phyloP scores from a whole-genome alignment of 2,329 filamentous ascomycete genomes.

The Aspergillus piperis region DNA sequence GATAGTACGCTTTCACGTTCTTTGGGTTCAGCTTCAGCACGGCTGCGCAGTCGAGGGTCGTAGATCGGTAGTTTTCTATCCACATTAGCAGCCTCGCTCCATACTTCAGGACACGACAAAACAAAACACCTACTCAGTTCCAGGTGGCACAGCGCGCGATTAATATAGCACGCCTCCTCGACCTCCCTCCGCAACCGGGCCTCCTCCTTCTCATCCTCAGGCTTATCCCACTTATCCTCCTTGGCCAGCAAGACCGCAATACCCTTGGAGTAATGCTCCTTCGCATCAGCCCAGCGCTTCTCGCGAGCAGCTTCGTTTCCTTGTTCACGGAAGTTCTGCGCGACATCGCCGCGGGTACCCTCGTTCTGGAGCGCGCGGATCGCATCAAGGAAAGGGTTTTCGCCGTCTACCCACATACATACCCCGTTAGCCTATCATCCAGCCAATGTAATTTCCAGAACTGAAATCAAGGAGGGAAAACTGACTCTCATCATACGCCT shows the following conservation, averaged over 20 bases:
- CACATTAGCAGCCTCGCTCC: neutral
- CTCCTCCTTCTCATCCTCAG: conserved; percentile 58
- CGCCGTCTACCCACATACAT: conserved; percentile 51
- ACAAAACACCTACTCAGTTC: conserved; percentile 62
- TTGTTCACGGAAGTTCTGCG: conserved; percentile 80
- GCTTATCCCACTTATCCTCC: conserved; percentile 55
- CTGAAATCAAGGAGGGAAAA: conserved; percentile 5
- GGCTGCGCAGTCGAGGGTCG: conserved; percentile 79
- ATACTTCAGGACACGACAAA: neutral
- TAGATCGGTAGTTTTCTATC: conserved; percentile 79
- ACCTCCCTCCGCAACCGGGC: conserved; percentile 63
- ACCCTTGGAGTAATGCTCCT: conserved; percentile 90
- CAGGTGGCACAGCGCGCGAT: conserved; percentile 87
- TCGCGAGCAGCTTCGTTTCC: conserved; percentile 84
- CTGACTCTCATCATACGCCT: conserved; percentile 57
- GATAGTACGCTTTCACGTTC: conserved; percentile 91
- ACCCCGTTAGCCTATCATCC: neutral
- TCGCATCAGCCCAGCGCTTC: conserved; percentile 76
- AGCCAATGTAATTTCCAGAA: neutral
- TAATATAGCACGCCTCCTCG: conserved; percentile 77
- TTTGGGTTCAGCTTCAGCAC: conserved; percentile 74
- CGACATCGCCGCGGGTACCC: conserved; percentile 82
- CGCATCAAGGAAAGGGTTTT: conserved; percentile 82
- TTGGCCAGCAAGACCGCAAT: conserved; percentile 69
- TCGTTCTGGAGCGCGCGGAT: conserved; percentile 90